phyloP scores from a whole-genome alignment of 1,284 basidiomycete genomes.

The Mycena citricolor region DNA sequence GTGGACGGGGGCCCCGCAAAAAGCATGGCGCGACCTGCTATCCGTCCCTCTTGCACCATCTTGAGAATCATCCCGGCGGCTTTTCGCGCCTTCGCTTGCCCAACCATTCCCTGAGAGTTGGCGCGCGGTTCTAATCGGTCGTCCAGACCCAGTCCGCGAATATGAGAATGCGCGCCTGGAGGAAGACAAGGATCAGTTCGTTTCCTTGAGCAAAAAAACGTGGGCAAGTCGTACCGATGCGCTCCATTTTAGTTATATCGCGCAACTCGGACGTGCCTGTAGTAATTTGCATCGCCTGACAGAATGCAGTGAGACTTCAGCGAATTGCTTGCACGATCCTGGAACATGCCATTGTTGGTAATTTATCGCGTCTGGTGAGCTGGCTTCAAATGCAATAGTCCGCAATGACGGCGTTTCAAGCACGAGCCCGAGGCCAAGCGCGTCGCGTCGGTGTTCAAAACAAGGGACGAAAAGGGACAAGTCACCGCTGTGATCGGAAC shows the following conservation, averaged over 20 bases:
- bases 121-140: constrained; percentile 86
- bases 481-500: too few relatives aligned
- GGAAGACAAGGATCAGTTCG: constrained; percentile 2
- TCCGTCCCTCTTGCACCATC: constrained; percentile 96
- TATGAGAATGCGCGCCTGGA: constrained; percentile 95
- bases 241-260: constrained; percentile 95
- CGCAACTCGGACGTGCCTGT: constrained; percentile 76
- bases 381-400: too few relatives aligned
- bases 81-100: constrained; percentile 92
- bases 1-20: constrained; percentile 96
- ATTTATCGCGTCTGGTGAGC: too few relatives aligned
- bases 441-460: too few relatives aligned
- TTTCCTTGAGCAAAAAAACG: background rate
- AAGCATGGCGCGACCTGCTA: constrained; percentile 92
- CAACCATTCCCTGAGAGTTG: constrained; percentile 94
- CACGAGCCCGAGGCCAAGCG: too few relatives aligned
- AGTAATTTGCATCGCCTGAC: constrained; percentile 71
- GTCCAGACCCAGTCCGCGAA: constrained; percentile 92
- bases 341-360: too few relatives aligned
- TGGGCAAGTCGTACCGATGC: constrained; percentile 65
- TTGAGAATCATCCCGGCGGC: constrained; percentile 97
- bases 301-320: too few relatives aligned
- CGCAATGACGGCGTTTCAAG: too few relatives aligned
- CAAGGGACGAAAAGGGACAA: too few relatives aligned
- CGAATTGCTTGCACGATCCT: too few relatives aligned